Evolutionary conservation across 2,329 filamentous ascomycete genomes (phyloP), one percentile per base, ranked within the genome.

Genomic region (Colletotrichum camelliae): DNA sequence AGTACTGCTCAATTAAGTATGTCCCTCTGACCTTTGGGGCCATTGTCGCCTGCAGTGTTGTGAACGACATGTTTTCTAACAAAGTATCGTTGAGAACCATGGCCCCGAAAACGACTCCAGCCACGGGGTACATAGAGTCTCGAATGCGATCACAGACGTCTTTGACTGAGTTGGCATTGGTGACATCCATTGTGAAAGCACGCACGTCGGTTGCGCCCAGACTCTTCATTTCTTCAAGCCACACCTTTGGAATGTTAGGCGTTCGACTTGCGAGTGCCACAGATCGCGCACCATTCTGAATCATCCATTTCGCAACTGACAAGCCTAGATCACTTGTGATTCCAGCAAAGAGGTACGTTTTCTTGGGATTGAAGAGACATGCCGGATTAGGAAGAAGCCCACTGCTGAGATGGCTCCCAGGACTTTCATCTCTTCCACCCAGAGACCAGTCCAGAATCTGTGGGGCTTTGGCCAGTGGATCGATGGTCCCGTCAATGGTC

Each of bases 91-190:
- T 71, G 0, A 89, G 80, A 4, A 89, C 83, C 85, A 88, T 86
- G 10, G 87, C 87, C 1, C 82, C 87, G 39, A 88, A 82, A 1
- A 81, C 82, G 1, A 88, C 85, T 13, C 88, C 88, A 1, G 76
- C 82, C 35, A 89, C 83, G 0, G 82, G 81, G 0, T 83, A 82
- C 72, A 82, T 77, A 0, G 76, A 78, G 31, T 60, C 18, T 10
- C 18, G 15, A n/a, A 68, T 68, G 2, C 13, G 15, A 16, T 68
- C 52, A 16, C 48, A 58, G 2, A 27, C 24, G 12, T n/a, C 7
- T 9, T 27, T 39, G 2, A 68, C 66, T 7, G 66, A 68, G 29
- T 24, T 3, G 31, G 31, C 31, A n/a, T 68, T 6, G 10, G 66
- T 68, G 15, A 35, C 66, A 15, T 68, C 52, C 66, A 68, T 68